Evolutionary conservation across 164 flowering plant species (phyloP).

Genomic region (Stephania yunnanensis): DNA sequence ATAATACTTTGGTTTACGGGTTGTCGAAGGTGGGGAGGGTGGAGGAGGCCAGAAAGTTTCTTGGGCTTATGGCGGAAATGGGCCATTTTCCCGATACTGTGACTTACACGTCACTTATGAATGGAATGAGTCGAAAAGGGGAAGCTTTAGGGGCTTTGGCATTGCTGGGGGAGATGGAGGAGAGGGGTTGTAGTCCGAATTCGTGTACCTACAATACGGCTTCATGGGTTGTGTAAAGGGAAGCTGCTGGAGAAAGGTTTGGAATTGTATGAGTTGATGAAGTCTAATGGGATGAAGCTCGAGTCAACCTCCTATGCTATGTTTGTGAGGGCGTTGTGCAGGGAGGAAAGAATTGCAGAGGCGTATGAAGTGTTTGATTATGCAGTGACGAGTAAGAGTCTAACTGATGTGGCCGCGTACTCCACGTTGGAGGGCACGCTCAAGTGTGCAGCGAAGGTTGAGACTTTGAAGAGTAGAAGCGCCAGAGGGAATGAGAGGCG

Average conservation of each 20-base stretch:
- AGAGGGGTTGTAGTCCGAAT: slow-evolving; percentile 64
- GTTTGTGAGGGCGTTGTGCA: slow-evolving; percentile 63
- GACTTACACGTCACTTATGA: slow-evolving; percentile 85
- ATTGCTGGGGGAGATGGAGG: slow-evolving; percentile 72
- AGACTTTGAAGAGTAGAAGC: no score
- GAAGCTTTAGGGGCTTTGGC: slow-evolving; percentile 59
- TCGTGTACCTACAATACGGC: slow-evolving; percentile 75
- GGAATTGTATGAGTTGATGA: slow-evolving; percentile 61
- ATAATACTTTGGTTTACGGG: slow-evolving; percentile 82
- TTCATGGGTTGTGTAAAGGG: slow-evolving; percentile 74
- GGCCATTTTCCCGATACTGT: slow-evolving; percentile 76
- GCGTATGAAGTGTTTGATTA: slow-evolving; percentile 90
- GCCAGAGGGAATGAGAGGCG: no score
- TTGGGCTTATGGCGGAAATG: slow-evolving; percentile 56
- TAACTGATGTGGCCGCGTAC: slow-evolving; percentile 67
- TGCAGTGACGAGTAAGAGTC: slow-evolving; percentile 75
- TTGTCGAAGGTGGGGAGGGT: slow-evolving; percentile 74
- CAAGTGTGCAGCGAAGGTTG: no score
- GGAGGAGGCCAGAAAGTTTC: slow-evolving; percentile 53
- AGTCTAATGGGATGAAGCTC: slow-evolving; percentile 51
- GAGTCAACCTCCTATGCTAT: slow-evolving; percentile 70
- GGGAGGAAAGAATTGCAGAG: slow-evolving; percentile 60
- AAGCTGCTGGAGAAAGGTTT: slow-evolving; percentile 56
- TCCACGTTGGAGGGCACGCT: slow-evolving; percentile 54
- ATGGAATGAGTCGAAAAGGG: slow-evolving; percentile 87